Evolutionary conservation across 164 flowering plant species (phyloP).

Genomic region (Chimonanthus salicifolius): DNA sequence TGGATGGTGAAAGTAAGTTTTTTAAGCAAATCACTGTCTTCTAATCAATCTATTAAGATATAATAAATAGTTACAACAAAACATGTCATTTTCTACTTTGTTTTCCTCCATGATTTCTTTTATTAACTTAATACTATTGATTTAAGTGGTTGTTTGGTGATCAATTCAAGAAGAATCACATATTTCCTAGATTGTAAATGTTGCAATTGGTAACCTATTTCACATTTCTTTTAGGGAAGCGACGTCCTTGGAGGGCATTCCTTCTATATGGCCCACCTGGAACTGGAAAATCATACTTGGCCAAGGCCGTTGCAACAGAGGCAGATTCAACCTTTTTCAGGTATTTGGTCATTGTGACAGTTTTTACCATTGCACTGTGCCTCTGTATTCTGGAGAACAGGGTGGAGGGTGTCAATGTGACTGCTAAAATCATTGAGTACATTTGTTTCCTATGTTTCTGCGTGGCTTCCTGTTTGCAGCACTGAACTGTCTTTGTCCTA

Average conservation of each 20-base stretch:
- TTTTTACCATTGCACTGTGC: neutral
- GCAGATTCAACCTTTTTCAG: conserved; percentile 97
- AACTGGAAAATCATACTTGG: conserved; percentile 94
- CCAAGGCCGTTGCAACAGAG: conserved; percentile 98
- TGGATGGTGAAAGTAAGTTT: neutral
- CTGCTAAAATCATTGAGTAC: neutral
- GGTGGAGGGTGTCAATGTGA: neutral
- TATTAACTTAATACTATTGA: too few relatives aligned
- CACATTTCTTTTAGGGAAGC: conserved; percentile 50
- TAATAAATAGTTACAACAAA: too few relatives aligned
- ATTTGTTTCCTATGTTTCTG: neutral
- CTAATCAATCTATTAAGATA: too few relatives aligned
- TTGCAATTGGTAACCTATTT: neutral
- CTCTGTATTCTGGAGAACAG: neutral
- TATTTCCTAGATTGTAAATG: neutral
- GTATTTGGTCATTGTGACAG: conserved; percentile 21
- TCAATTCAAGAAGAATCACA: too few relatives aligned
- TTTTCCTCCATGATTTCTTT: neutral
- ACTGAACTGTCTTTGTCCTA: neutral
- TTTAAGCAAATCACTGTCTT: neutral
- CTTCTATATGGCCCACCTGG: conserved; percentile 98
- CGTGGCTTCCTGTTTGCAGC: neutral
- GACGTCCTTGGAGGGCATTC: conserved; percentile 96
- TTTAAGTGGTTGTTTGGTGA: neutral
- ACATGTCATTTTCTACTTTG: neutral